Conservation (phyloP, 495 filamentous ascomycete species). For the Annulohypoxylon nitens region DNA sequence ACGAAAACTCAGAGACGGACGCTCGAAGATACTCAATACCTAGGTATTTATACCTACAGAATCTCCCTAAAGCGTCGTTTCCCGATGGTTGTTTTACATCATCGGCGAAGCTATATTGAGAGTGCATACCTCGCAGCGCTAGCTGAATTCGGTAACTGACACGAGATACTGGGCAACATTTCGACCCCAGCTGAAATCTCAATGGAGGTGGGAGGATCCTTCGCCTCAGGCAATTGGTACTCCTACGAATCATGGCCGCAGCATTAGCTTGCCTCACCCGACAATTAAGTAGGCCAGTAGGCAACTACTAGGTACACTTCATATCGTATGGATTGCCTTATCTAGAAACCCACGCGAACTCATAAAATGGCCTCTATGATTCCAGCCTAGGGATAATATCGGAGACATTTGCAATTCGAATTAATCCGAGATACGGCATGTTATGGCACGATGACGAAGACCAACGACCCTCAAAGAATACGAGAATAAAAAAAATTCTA, state of each 20-base stretch:
- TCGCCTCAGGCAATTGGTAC: not conserved
- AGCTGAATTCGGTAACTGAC: slow-evolving; percentile 32
- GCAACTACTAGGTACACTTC: not conserved
- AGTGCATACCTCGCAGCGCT: slow-evolving; percentile 33
- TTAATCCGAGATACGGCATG: too few relatives aligned
- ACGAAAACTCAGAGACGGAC: not conserved
- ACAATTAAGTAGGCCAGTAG: too few relatives aligned
- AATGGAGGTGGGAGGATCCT: slow-evolving; percentile 1
- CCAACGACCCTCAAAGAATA: too few relatives aligned
- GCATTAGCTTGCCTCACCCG: not conserved
- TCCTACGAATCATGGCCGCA: not conserved
- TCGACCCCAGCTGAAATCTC: not conserved
- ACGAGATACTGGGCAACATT: slow-evolving; percentile 22
- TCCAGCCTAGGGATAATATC: too few relatives aligned
- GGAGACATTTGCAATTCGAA: too few relatives aligned
- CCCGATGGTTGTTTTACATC: not conserved
- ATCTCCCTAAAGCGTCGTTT: not conserved
- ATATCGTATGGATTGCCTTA: not conserved
- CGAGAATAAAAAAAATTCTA: too few relatives aligned
- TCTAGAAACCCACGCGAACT: not conserved
- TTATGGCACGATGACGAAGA: too few relatives aligned
- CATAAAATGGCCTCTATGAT: too few relatives aligned
- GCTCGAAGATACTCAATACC: not conserved
- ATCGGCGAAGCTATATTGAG: slow-evolving; percentile 30
- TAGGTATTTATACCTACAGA: slow-evolving; percentile 26